Evolutionary conservation across 805 yeast genomes (phyloP).

Genomic region (Teunomyces atbi): DNA sequence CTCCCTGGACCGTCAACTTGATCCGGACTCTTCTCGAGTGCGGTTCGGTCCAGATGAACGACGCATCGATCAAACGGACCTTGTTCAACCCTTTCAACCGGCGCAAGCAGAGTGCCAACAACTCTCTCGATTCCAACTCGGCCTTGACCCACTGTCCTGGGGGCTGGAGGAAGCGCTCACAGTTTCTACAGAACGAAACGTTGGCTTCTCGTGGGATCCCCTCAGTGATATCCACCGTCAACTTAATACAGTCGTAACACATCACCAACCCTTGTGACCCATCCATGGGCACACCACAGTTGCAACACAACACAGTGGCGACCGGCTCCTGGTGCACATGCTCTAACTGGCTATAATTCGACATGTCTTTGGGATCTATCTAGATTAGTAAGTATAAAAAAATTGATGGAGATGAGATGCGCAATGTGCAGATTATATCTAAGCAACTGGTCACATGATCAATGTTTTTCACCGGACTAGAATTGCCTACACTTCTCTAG

Average conservation of each 20-base stretch:
- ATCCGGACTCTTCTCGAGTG: slow-evolving; percentile 93
- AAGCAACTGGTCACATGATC: too few species aligned
- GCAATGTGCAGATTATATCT: neutral
- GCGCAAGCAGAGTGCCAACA: slow-evolving; percentile 85
- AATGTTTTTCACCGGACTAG: neutral
- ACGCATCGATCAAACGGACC: slow-evolving; percentile 87
- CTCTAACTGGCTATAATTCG: slow-evolving; percentile 46
- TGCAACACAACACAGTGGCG: slow-evolving; percentile 93
- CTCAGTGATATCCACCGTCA: slow-evolving; percentile 89
- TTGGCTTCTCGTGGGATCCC: slow-evolving; percentile 92
- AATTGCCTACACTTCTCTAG: too few species aligned
- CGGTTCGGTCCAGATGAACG: slow-evolving; percentile 98
- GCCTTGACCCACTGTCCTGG: slow-evolving; percentile 93
- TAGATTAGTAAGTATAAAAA: slow-evolving; percentile 1
- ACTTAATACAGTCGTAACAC: slow-evolving; percentile 96
- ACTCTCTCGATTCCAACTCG: slow-evolving; percentile 86
- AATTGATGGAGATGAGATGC: slow-evolving; percentile 1
- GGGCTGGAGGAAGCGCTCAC: slow-evolving; percentile 94
- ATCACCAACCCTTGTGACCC: slow-evolving; percentile 90
- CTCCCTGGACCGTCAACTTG: slow-evolving; percentile 93
- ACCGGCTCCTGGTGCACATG: slow-evolving; percentile 29
- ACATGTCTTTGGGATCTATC: slow-evolving; percentile 38
- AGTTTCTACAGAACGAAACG: slow-evolving; percentile 91
- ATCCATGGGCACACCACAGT: slow-evolving; percentile 98
- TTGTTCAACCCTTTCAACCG: slow-evolving; percentile 83